phyloP scores from a whole-genome alignment of 2,329 filamentous ascomycete species.

The Penicillium palitans region DNA sequence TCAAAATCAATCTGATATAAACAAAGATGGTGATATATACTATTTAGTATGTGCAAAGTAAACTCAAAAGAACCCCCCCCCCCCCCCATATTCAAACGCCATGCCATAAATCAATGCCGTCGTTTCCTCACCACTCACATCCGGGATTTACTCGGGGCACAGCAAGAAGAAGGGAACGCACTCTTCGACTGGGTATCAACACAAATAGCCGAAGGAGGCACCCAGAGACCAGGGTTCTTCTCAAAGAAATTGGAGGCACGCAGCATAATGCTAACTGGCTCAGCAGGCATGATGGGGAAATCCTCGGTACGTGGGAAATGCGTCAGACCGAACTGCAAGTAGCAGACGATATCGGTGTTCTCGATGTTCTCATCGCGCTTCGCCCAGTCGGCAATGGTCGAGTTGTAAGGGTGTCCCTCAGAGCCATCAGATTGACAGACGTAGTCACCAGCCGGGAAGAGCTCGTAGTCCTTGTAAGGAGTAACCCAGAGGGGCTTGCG shows the following conservation, averaged over 20 bases:
- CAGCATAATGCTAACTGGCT: slow-evolving; percentile 58
- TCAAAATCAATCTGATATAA: background rate
- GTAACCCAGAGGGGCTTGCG: slow-evolving; percentile 61
- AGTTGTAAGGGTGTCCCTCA: slow-evolving; percentile 42
- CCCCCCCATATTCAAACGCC: slow-evolving; percentile 7
- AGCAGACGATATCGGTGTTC: slow-evolving; percentile 59
- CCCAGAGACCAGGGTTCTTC: slow-evolving; percentile 60
- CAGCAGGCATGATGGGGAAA: slow-evolving; percentile 61
- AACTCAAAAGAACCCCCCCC: background rate
- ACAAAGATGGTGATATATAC: background rate
- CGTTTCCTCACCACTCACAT: slow-evolving; percentile 9
- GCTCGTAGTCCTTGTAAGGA: slow-evolving; percentile 58
- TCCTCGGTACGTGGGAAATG: slow-evolving; percentile 55
- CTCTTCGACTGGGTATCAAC: slow-evolving; percentile 33
- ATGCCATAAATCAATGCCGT: background rate
- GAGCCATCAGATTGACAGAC: slow-evolving; percentile 57
- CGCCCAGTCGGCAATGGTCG: slow-evolving; percentile 45
- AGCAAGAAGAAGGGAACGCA: slow-evolving; percentile 28
- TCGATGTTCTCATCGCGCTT: slow-evolving; percentile 54
- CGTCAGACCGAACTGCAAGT: slow-evolving; percentile 59
- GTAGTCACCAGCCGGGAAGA: slow-evolving; percentile 61
- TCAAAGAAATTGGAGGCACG: slow-evolving; percentile 62
- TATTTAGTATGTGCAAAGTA: slow-evolving; percentile 16
- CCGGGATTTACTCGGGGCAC: slow-evolving; percentile 21
- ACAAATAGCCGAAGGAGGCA: slow-evolving; percentile 44